phyloP scores from a whole-genome alignment of 225 moss, liverwort and hornwort species.

The Climacium dendroides region DNA sequence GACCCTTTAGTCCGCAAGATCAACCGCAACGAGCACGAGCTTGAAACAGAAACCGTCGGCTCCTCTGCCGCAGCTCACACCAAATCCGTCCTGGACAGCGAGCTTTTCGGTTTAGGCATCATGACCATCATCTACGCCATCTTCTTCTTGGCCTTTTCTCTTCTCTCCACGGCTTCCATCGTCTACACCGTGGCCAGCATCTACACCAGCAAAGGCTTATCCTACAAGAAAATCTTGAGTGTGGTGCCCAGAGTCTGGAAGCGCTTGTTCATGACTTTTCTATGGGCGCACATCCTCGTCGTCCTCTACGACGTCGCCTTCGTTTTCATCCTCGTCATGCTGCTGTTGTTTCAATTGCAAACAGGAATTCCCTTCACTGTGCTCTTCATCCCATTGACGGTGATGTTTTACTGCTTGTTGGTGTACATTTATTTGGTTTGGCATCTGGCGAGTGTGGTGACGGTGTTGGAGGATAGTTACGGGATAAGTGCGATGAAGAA shows the following conservation, averaged over 20 bases:
- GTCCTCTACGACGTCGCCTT: slow-evolving; percentile 42
- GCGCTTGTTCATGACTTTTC: slow-evolving; percentile 70
- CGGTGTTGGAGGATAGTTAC: slow-evolving; percentile 69
- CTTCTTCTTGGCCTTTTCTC: slow-evolving; percentile 56
- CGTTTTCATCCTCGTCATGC: background rate
- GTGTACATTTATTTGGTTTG: slow-evolving; percentile 57
- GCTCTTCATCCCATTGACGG: background rate
- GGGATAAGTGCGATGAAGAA: slow-evolving; percentile 59
- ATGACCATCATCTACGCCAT: slow-evolving; percentile 24
- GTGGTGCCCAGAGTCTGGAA: slow-evolving; percentile 90
- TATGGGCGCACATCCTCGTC: slow-evolving; percentile 58
- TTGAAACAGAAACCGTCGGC: slow-evolving; percentile 2
- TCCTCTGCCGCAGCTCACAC: slow-evolving; percentile 34
- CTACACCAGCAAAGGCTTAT: slow-evolving; percentile 81
- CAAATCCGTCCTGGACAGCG: slow-evolving; percentile 18
- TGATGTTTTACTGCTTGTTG: slow-evolving; percentile 7
- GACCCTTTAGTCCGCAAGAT: slow-evolving; percentile 43
- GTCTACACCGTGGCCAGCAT: slow-evolving; percentile 93
- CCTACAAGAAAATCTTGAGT: slow-evolving; percentile 56
- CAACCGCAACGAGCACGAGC: slow-evolving; percentile 15
- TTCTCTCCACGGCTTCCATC: slow-evolving; percentile 69
- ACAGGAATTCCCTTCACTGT: background rate
- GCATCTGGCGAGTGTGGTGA: slow-evolving; percentile 72
- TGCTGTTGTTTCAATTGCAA: background rate
- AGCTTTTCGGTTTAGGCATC: slow-evolving; percentile 16